A percentile compares a stretch with the other conserved stretches of the same genome.
phyloP scores from a whole-genome alignment of 2,329 filamentous ascomycete genomes.

The Trichoderma sp. region DNA sequence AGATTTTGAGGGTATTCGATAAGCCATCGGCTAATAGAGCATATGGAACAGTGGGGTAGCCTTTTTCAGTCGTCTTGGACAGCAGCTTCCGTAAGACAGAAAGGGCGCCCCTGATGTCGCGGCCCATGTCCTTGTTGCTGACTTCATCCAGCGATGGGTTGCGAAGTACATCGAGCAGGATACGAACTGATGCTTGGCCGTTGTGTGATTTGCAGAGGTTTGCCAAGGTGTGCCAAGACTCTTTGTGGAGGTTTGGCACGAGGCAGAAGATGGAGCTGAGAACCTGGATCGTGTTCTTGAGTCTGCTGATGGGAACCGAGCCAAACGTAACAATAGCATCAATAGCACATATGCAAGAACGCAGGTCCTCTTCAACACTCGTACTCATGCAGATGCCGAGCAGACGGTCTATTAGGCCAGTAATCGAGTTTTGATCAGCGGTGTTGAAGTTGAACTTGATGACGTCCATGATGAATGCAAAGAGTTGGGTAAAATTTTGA shows the following conservation, averaged over 20 bases:
- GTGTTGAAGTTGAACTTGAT: constrained; percentile 74
- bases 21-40: constrained; percentile 57
- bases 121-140: constrained; percentile 49
- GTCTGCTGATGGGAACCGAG: constrained; percentile 59
- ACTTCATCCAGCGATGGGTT: constrained; percentile 44
- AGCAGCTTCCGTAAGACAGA: constrained; percentile 61
- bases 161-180: constrained; percentile 60
- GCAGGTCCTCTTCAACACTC: constrained; percentile 60
- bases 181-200: constrained; percentile 64
- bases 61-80: constrained; percentile 56
- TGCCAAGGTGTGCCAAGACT: constrained; percentile 66
- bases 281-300: constrained; percentile 65
- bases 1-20: constrained; percentile 46
- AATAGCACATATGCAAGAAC: constrained; percentile 64
- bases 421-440: constrained; percentile 60
- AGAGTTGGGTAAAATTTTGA: constrained; percentile 60
- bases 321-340: constrained; percentile 70
- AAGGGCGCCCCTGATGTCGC: constrained; percentile 60
- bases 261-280: constrained; percentile 70
- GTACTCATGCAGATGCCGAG: constrained; percentile 68
- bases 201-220: constrained; percentile 72
- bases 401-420: constrained; percentile 58
- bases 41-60: constrained; percentile 58
- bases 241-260: constrained; percentile 57
- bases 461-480: constrained; percentile 62